Evolutionary conservation across 176 grass and related monocot species (phyloP), one percentile per base, ranked within the genome.

Genomic region (Aegilops longissima): DNA sequence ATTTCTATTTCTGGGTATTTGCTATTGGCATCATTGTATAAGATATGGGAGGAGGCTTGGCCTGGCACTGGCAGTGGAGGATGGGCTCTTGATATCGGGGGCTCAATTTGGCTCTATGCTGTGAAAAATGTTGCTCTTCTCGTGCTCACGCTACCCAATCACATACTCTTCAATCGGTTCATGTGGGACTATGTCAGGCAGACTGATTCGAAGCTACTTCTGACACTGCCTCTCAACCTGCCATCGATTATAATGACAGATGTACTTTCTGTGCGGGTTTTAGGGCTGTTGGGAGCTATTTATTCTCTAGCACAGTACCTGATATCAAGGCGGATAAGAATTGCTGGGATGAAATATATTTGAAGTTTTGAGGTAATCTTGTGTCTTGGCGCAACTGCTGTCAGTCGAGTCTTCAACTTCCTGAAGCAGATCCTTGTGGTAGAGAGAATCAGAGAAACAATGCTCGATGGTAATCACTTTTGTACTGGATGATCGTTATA

Each of bases 171-270:
- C 85, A 99, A 96, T 74, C 87, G 94, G 54, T 99, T 99, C 90
- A 96, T 99, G 94, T 99, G 94, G 97, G 97, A 99, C 83, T 96
- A 97, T 90, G 92, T 94, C 73, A 99, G 95, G 62, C 97, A 96
- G 83, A 96, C 89, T 34, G 97, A 99, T 70, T 42, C 89, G 1
- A 89, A 96, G 80, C 84, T 99, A 87, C 88, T 99, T 77, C 83
- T 99, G 85, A 97, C 97, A 0, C 82, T 99, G 81, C 97, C 97
- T 44, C 92, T 99, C 52, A 99, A 99, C 81, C 90, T 99, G 85
- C 94, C 97, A 1, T 91, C 93, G 6, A 87, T 94, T 61, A 86
- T 99, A 70, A 99, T 99, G 84, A 93, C 97, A 75, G 97, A 99
- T 59, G 88, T 99, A 87, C 76, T 93, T 64, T 73, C 89, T 49